Evolutionary conservation across 441 rosid genomes (phyloP).

Genomic region (Populus hybrid): DNA sequence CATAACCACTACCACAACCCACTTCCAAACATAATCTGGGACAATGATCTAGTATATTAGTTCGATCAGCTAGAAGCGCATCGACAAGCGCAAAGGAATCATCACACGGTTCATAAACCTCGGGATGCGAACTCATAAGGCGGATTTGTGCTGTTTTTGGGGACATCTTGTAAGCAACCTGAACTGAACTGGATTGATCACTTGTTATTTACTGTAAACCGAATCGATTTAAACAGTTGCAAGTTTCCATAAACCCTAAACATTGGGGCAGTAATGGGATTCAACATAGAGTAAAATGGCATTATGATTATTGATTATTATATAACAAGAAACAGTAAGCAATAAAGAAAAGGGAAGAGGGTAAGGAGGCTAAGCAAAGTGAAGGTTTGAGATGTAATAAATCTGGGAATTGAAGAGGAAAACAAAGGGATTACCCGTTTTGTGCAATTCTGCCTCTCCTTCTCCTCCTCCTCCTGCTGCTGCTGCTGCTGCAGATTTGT

Average conservation of each 20-base stretch:
- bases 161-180: constrained; percentile 32
- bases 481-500: no score
- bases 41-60: constrained; percentile 51
- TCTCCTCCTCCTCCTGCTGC: background rate
- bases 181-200: background rate
- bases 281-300: background rate
- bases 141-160: constrained; percentile 63
- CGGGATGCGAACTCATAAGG: constrained; percentile 78
- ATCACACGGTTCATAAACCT: constrained; percentile 94
- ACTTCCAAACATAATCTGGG: constrained; percentile 79
- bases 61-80: constrained; percentile 71
- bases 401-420: background rate
- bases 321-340: background rate
- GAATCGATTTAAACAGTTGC: background rate
- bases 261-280: background rate
- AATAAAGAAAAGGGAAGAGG: background rate
- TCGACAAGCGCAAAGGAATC: constrained; percentile 93
- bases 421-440: background rate
- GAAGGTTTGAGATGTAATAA: background rate
- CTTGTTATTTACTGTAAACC: background rate
- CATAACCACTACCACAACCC: constrained; percentile 95
- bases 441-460: background rate
- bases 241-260: background rate
- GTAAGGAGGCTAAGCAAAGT: background rate
- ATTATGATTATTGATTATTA: no score